phyloP scores from a whole-genome alignment of 805 yeast genomes.

The Isabelozyma heimii region DNA sequence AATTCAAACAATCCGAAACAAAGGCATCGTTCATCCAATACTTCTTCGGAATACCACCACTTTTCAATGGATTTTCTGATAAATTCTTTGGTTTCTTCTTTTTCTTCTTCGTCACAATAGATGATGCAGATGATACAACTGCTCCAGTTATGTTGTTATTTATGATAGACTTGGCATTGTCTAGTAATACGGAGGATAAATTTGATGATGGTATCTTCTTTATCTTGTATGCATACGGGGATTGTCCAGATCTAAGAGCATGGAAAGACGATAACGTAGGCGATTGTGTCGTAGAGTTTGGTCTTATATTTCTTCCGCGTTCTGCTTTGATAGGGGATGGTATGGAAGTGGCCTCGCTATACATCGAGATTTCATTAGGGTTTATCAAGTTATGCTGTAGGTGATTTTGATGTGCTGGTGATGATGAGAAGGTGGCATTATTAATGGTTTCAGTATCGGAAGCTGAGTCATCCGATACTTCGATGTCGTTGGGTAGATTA shows the following conservation, averaged over 20 bases:
- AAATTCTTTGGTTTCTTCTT: conserved; percentile 24
- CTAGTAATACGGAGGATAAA: conserved; percentile 31
- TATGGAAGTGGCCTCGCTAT: conserved; percentile 23
- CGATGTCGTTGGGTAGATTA: conserved; percentile 47
- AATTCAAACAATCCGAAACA: conserved; percentile 81
- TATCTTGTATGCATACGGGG: conserved; percentile 2
- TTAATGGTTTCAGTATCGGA: conserved; percentile 36
- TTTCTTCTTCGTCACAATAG: conserved; percentile 16
- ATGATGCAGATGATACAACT: conserved; percentile 29
- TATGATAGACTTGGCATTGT: conserved; percentile 36
- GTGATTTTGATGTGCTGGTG: conserved; percentile 5
- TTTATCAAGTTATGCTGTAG: not conserved
- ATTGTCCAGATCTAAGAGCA: conserved; percentile 14
- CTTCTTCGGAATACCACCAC: conserved; percentile 62
- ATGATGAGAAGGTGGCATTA: conserved; percentile 9
- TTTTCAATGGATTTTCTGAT: conserved; percentile 42
- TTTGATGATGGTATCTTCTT: conserved; percentile 28
- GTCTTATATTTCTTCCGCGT: conserved; percentile 7
- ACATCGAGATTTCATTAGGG: conserved; percentile 16
- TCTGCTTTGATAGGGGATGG: conserved; percentile 14
- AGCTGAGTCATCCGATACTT: conserved; percentile 45
- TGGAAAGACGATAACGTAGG: conserved; percentile 25
- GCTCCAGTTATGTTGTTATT: conserved; percentile 22
- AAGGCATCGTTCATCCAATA: conserved; percentile 97
- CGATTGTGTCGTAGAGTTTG: conserved; percentile 5